phyloP scores from a whole-genome alignment of 176 grass and related monocot genomes.

The Phyllostachys edulis region DNA sequence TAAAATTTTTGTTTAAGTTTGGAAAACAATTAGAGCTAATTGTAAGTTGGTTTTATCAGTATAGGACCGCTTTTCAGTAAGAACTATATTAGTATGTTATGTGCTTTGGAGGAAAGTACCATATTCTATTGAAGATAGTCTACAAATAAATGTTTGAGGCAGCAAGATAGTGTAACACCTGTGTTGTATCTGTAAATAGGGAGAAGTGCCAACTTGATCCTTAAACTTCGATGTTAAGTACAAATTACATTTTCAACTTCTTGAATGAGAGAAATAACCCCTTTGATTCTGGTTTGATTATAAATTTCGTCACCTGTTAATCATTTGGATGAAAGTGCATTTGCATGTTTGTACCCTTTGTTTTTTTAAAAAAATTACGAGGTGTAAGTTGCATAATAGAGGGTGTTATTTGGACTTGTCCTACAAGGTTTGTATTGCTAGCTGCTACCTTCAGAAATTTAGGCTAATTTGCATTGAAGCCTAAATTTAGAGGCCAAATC shows the following conservation, averaged over 20 bases:
- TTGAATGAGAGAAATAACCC: background rate
- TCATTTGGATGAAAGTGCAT: background rate
- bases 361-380: background rate
- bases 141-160: background rate
- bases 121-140: background rate
- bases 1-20: background rate
- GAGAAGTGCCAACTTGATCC: background rate
- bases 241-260: background rate
- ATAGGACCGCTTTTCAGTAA: background rate
- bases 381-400: background rate
- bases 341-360: background rate
- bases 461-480: background rate
- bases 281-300: background rate
- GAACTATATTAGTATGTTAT: background rate
- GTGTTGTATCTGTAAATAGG: background rate
- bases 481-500: slow-evolving; percentile 5
- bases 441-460: slow-evolving; percentile 8
- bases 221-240: background rate
- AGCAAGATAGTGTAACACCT: background rate
- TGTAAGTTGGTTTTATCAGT: background rate
- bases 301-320: background rate
- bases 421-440: background rate
- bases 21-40: background rate
- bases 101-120: background rate
- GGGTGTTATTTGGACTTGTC: background rate